Evolutionary conservation across 257 asterid species (phyloP), one percentile per base, ranked within the genome.

Genomic region (Solanum pennellii): DNA sequence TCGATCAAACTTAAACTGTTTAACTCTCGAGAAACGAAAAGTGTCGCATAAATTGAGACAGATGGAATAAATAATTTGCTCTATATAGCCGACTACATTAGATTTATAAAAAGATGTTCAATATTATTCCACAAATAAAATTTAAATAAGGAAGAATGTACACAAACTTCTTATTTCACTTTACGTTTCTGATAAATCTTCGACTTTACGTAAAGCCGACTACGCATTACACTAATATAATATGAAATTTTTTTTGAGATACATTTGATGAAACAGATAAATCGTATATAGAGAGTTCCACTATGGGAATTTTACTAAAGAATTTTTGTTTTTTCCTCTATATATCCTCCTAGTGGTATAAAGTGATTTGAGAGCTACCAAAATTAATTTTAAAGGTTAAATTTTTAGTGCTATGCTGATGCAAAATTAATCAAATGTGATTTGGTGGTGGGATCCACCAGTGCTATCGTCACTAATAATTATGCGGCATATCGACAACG

Each of bases 401-500:
- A 0, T 9, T 37, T 35, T 73, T 73, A 73, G 84, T 86, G 88
- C 83, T 71, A 86, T 86, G 88, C 83, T 86, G 88, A 86, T 86
- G 88, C 80, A 2, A 72, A 47, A 69, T 39, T 31, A 12, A 45
- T 27, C 31, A 68, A 66, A 42, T 35, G 3, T 18, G 20, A 41
- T 45, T 29, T 41, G 29, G 42, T 84, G 87, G 44, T 65, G 41
- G 35, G 49, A 15, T 12, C 77, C 42, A 13, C 29, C 42, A 27
- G 9, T 20, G 29, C 29, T 66, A 41, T 27, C 87, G 66, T 84
- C 80, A 84, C 21, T 66, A 21, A 49, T 35, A 85, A 37, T 66
- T 9, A 85, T 71, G 87, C 83, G 71, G 87, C 87, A 85, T 15
- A 12, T 35, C 71, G 87, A 44, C 37, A 37, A 18, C 68, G 33